These are phyloP conservation scores for Trichothecium roseum DNA, from an alignment of 2,329 filamentous ascomycete species.

Conservation along the genomic window DNA sequence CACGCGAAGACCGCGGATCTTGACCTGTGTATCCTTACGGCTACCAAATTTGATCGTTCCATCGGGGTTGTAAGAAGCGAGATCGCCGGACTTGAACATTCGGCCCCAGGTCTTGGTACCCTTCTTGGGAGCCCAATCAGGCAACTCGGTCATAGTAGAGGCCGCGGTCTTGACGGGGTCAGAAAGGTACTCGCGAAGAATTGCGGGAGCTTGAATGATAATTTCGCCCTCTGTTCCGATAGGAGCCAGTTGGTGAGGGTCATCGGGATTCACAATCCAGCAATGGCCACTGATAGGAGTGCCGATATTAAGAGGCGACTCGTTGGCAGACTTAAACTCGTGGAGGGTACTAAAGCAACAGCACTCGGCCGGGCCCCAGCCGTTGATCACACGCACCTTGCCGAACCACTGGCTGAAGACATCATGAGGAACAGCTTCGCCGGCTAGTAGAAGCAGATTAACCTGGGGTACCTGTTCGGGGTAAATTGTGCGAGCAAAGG, in stretches of 20 bases:
- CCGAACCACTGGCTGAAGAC: conserved; percentile 5
- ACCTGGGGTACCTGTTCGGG: not conserved
- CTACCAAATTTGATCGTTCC: not conserved
- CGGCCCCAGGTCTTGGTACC: conserved; percentile 6
- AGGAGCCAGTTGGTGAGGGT: conserved; percentile 5
- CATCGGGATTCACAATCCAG: conserved; percentile 6
- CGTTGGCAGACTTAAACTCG: not conserved
- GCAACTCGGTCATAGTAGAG: not conserved
- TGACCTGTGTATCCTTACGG: conserved; percentile 4
- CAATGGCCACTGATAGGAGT: conserved; percentile 4
- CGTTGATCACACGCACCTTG: conserved; percentile 3
- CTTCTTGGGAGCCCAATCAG: not conserved
- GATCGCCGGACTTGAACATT: conserved; percentile 1
- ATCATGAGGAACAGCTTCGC: conserved; percentile 5
- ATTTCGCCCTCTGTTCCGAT: conserved; percentile 8
- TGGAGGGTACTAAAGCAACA: conserved; percentile 5
- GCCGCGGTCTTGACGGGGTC: conserved; percentile 15
- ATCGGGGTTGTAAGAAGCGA: conserved; percentile 1
- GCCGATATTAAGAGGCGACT: conserved; percentile 4
- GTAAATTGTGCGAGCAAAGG: not conserved
- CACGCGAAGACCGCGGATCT: conserved; percentile 1
- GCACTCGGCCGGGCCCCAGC: conserved; percentile 6
- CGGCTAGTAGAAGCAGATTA: conserved; percentile 3
- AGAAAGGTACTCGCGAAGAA: conserved; percentile 39
- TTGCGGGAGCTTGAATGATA: conserved; percentile 16